Conservation (phyloP, 2,329 filamentous ascomycete species). For the Ophiostoma sp. region DNA sequence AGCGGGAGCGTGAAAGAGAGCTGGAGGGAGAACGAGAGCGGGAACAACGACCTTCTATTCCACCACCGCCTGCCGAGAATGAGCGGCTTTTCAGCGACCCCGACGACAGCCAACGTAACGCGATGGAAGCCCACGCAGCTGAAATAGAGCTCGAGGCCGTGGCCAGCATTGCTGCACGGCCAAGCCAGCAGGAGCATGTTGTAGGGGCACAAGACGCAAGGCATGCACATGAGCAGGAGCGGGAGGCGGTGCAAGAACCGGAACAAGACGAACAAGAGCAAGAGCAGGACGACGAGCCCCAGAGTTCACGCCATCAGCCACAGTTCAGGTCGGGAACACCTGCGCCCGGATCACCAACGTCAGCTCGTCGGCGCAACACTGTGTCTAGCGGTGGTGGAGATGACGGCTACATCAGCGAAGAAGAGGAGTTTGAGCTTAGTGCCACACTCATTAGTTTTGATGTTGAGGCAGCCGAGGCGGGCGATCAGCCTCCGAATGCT, state of each 20-base stretch:
- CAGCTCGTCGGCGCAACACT: conserved; percentile 35
- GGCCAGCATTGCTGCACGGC: neutral
- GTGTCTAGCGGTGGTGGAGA: conserved; percentile 38
- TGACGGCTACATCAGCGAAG: conserved; percentile 52
- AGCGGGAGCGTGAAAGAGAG: neutral
- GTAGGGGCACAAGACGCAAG: neutral
- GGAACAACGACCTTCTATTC: conserved; percentile 10
- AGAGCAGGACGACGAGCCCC: neutral
- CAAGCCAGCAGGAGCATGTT: neutral
- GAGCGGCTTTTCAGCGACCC: conserved; percentile 12
- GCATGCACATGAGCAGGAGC: neutral
- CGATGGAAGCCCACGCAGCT: conserved; percentile 13
- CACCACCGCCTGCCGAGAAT: conserved; percentile 18
- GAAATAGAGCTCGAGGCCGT: conserved; percentile 9
- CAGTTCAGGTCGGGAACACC: conserved; percentile 5
- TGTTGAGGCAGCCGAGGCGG: conserved; percentile 52
- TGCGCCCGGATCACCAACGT: conserved; percentile 12
- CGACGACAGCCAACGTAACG: conserved; percentile 13
- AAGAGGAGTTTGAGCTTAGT: conserved; percentile 46
- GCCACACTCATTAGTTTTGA: conserved; percentile 57
- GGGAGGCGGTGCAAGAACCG: neutral
- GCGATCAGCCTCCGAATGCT: conserved; percentile 45
- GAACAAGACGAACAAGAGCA: neutral
- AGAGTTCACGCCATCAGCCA: neutral
- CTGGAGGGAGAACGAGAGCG: neutral